Conservation (phyloP, 371 early-diverging fungal genomes). For the Haplosporangium sp. region DNA sequence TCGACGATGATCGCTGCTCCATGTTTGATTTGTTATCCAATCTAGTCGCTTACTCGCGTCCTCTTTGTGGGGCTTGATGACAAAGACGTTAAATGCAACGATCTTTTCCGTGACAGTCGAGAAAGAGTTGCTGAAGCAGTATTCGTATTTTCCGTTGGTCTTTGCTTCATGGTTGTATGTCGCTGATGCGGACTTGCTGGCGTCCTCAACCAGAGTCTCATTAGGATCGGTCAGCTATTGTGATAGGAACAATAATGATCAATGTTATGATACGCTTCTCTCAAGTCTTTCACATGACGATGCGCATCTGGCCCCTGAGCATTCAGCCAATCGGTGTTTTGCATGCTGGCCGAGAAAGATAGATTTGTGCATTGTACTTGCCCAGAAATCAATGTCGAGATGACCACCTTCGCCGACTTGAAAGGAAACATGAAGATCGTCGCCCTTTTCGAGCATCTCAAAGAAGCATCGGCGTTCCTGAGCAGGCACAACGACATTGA, state of each 20-base stretch:
- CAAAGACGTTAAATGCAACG: conserved; percentile 60
- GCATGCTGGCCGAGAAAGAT: background rate
- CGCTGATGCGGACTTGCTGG: conserved; percentile 57
- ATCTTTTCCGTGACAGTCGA: conserved; percentile 60
- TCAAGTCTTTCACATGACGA: too few relatives aligned
- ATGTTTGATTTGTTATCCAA: too few relatives aligned
- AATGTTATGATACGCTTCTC: background rate
- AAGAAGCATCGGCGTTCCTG: conserved; percentile 65
- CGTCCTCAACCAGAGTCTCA: conserved; percentile 57
- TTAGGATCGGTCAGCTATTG: conserved; percentile 66
- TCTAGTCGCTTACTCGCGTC: conserved; percentile 7
- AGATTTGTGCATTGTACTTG: conserved; percentile 36
- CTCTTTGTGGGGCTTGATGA: conserved; percentile 16
- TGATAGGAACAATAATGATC: background rate
- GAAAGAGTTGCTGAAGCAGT: conserved; percentile 77
- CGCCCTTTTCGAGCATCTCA: conserved; percentile 65
- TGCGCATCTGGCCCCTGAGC: background rate
- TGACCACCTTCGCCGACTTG: conserved; percentile 77
- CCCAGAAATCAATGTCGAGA: conserved; percentile 77
- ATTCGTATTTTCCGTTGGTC: conserved; percentile 67
- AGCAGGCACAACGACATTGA: conserved; percentile 57
- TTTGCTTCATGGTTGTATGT: conserved; percentile 65
- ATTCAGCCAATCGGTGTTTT: background rate
- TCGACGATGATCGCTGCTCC: background rate
- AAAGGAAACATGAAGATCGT: conserved; percentile 71